A percentile compares a stretch with the other conserved stretches of the same genome.
These are phyloP conservation scores for Macrolepiota albuminosa DNA, from an alignment of 768 basidiomycete species.

Conservation along the genomic window DNA sequence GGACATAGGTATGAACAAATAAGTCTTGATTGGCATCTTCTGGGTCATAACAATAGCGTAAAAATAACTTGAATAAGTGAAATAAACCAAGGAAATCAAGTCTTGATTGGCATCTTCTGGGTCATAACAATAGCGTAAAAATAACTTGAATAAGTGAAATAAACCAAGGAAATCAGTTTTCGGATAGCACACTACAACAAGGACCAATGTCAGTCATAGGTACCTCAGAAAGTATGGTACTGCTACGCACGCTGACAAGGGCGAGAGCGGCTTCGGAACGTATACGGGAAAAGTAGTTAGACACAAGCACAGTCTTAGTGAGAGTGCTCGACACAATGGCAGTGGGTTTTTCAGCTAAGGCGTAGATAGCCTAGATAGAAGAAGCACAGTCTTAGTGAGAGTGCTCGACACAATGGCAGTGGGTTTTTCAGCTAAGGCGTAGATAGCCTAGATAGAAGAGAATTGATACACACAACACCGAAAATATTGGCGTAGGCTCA, in stretches of 20 bases:
- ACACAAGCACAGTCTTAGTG: constrained; percentile 89
- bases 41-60: constrained; percentile 87
- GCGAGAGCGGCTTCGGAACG: constrained; percentile 92
- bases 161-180: constrained; percentile 83
- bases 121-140: constrained; percentile 86
- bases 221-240: background rate
- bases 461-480: background rate
- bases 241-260: constrained; percentile 62
- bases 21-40: constrained; percentile 78
- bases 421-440: constrained; percentile 76
- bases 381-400: constrained; percentile 84
- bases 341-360: constrained; percentile 75
- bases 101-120: constrained; percentile 79
- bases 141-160: constrained; percentile 95
- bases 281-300: constrained; percentile 94
- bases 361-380: constrained; percentile 75
- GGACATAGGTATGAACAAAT: constrained; percentile 86
- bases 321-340: constrained; percentile 86
- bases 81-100: constrained; percentile 90
- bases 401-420: constrained; percentile 86
- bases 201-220: constrained; percentile 6
- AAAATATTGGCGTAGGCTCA: constrained; percentile 28
- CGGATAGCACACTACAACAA: constrained; percentile 72
- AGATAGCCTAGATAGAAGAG: constrained; percentile 65
- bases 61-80: constrained; percentile 92